phyloP scores from a whole-genome alignment of 2,329 filamentous ascomycete species.

The Drechslerella coelobrocha region DNA sequence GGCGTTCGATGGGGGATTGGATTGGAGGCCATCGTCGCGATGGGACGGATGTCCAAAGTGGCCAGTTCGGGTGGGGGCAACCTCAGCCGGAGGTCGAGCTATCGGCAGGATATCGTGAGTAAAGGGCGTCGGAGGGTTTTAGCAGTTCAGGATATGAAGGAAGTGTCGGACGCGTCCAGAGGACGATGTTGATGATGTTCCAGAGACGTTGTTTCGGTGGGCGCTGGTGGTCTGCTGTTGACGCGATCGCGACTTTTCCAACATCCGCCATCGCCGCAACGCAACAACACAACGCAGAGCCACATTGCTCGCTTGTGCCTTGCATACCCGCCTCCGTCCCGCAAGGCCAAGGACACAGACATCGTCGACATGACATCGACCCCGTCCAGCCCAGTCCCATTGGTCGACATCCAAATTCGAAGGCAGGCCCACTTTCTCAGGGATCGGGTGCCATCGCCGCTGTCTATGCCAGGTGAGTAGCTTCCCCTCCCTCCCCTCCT shows the following conservation, averaged over 20 bases:
- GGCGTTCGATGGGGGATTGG: slow-evolving; percentile 41
- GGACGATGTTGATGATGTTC: slow-evolving; percentile 19
- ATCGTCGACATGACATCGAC: too few relatives aligned
- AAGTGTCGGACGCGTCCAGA: slow-evolving; percentile 18
- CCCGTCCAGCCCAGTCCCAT: too few relatives aligned
- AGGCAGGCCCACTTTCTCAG: too few relatives aligned
- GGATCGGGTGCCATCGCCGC: too few relatives aligned
- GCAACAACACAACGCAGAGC: slow-evolving; percentile 35
- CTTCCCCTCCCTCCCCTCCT: too few relatives aligned
- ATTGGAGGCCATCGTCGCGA: slow-evolving; percentile 33
- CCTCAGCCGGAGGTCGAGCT: slow-evolving; percentile 15
- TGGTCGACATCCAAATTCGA: too few relatives aligned
- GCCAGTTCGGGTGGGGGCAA: too few relatives aligned
- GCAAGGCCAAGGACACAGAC: background rate
- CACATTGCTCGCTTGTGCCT: slow-evolving; percentile 40
- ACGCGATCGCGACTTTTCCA: slow-evolving; percentile 50
- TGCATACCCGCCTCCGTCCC: slow-evolving; percentile 44
- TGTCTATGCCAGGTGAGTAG: too few relatives aligned
- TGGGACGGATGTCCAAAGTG: slow-evolving; percentile 12
- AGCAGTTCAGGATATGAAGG: slow-evolving; percentile 9
- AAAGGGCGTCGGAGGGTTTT: background rate
- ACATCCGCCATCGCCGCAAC: slow-evolving; percentile 47
- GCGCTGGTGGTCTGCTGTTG: slow-evolving; percentile 21
- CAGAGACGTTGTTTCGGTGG: slow-evolving; percentile 7
- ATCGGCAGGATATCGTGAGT: slow-evolving; percentile 22